Conservation (phyloP, 352 stramenopile genomes). For the Globisporangium lucens region DNA sequence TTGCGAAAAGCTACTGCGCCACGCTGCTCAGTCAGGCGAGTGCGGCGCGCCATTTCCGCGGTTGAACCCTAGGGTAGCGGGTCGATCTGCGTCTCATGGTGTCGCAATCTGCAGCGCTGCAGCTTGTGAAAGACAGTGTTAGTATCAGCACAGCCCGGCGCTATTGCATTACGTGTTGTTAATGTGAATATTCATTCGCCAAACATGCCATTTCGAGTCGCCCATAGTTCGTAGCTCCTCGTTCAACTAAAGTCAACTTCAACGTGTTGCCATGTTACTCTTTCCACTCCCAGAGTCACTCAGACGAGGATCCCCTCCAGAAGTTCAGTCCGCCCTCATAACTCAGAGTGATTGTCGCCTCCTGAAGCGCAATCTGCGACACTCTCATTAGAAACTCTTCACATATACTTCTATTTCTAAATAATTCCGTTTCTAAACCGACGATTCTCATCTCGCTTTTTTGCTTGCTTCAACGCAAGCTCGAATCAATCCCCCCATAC, state of each 20-base stretch:
- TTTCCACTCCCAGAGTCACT: not conserved
- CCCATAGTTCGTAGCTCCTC: not conserved
- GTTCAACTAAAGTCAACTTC: not conserved
- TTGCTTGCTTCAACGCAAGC: not conserved
- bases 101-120: not conserved
- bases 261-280: not conserved
- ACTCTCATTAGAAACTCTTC: not conserved
- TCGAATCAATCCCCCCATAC: conserved; percentile 4
- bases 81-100: not conserved
- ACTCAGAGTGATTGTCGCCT: not conserved
- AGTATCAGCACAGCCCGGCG: not conserved
- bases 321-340: not conserved
- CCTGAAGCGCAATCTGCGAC: not conserved
- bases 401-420: not conserved
- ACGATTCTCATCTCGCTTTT: not conserved
- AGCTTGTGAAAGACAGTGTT: not conserved
- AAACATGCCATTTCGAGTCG: not conserved
- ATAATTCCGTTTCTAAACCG: not conserved
- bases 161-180: not conserved
- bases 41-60: not conserved
- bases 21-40: not conserved
- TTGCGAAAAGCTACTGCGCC: conserved; percentile 2
- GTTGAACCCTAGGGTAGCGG: not conserved
- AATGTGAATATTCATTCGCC: not conserved
- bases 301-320: not conserved